phyloP scores from a whole-genome alignment of 1,284 basidiomycete genomes.

The Ganoderma boninense region DNA sequence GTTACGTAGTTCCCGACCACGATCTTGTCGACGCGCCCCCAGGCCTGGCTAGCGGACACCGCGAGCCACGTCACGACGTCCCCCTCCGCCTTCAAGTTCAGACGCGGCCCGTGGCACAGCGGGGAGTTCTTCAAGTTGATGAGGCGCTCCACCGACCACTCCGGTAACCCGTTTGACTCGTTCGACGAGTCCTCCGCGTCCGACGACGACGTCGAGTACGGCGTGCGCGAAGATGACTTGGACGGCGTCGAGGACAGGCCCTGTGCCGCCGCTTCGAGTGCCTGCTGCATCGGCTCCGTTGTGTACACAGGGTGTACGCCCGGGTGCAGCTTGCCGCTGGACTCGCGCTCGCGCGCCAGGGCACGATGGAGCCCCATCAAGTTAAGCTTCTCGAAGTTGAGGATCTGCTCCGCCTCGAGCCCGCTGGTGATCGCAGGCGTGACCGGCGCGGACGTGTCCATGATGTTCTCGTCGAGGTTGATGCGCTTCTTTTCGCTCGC shows the following conservation, averaged over 20 bases:
- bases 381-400: conserved; percentile 65
- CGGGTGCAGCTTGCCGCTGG: conserved; percentile 26
- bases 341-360: conserved; percentile 21
- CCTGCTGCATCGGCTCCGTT: conserved; percentile 57
- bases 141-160: conserved; percentile 81
- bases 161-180: conserved; percentile 32
- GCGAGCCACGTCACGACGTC: conserved; percentile 95
- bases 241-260: conserved; percentile 16
- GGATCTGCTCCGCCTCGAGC: conserved; percentile 42
- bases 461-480: conserved; percentile 45
- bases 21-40: conserved; percentile 88
- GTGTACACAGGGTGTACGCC: conserved; percentile 38
- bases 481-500: conserved; percentile 73
- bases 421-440: conserved; percentile 54
- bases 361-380: conserved; percentile 58
- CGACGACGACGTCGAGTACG: conserved; percentile 49
- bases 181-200: conserved; percentile 52
- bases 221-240: conserved; percentile 3
- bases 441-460: conserved; percentile 50
- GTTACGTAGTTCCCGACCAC: conserved; percentile 97
- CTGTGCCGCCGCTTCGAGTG: conserved; percentile 43
- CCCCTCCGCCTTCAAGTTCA: conserved; percentile 88
- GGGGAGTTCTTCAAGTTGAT: conserved; percentile 97
- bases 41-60: conserved; percentile 93
- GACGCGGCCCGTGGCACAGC: conserved; percentile 87